phyloP scores from a whole-genome alignment of 495 filamentous ascomycete genomes.

The Penicillium alfredii region DNA sequence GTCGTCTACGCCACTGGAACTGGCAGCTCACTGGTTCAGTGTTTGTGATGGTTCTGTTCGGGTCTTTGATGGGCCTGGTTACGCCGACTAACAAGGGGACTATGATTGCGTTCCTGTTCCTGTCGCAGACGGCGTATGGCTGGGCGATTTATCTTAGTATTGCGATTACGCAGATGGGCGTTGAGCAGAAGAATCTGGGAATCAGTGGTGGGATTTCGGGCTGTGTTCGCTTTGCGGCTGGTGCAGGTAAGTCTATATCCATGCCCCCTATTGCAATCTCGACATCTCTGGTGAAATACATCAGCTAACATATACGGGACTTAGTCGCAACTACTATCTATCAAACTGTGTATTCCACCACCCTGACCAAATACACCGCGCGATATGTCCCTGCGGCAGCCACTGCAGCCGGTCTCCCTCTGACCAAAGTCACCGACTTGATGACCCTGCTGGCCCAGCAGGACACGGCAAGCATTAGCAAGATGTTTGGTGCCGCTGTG shows the following conservation, averaged over 20 bases:
- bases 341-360: constrained; percentile 17
- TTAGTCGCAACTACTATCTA: constrained; percentile 22
- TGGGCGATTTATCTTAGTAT: constrained; percentile 22
- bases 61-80: constrained; percentile 16
- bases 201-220: constrained; percentile 23
- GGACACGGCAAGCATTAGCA: constrained; percentile 13
- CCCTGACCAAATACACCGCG: constrained; percentile 12
- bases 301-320: too few species aligned
- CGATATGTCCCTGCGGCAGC: constrained; percentile 15
- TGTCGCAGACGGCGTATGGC: constrained; percentile 22
- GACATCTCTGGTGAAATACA: too few species aligned
- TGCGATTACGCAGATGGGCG: constrained; percentile 22
- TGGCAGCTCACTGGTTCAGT: constrained; percentile 23
- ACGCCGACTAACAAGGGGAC: constrained; percentile 21
- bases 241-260: constrained; percentile 15
- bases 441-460: constrained; percentile 9
- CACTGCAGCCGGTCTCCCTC: constrained; percentile 14
- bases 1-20: constrained; percentile 18
- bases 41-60: constrained; percentile 24
- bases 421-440: constrained; percentile 13
- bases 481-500: constrained; percentile 13
- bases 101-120: constrained; percentile 23
- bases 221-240: constrained; percentile 20
- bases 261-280: neutral
- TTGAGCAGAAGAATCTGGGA: constrained; percentile 22